Base-by-base conservation (phyloP, 352 stramenopile genomes). In the Thalassiosira livingstoniorum region DNA sequence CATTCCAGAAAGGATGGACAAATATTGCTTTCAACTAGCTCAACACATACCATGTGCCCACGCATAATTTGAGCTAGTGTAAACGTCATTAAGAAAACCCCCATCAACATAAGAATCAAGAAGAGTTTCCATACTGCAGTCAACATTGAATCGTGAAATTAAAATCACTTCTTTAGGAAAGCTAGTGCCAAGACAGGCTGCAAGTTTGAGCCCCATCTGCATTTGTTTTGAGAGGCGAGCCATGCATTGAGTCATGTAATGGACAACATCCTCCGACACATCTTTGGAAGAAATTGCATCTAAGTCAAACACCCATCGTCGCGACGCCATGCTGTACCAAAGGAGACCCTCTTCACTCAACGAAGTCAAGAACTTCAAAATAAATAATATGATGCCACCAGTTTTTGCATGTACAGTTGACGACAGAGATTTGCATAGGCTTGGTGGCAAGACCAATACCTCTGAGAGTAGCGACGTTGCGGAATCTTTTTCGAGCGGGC, bases 41-140 rank as follows among this genome's bases (percentile, higher is more conserved):
- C n/a, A n/a, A n/a, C n/a, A n/a, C n/a, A n/a, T n/a, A n/a, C n/a
- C 68, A 53, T 84, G 77, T 11, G 32, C 39, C 68, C 68, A 85
- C 3, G 55, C 32, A 11, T 75, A 80, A 25, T 76, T 45, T 13
- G 51, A 18, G 5, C 34, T 58, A 34, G 43, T 31, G 15, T 31
- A 13, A 15, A 53, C 43, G n/a, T 66, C 61, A 18, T n/a, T n/a
- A n/a, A 76, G 23, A 27, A 80, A 76, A n/a, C 77, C 68, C 39
- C 72, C 15, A 27, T 76, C 77, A 7, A 61, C 47, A n/a, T n/a
- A 47, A 47, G 15, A 47, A 47, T 47, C 15, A 18, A 18, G 39
- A 65, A 43, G 11, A 75, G 15, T 47, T 47, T 47, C 18, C 53
- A 42, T 7, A 34, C 15, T n/a, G 39, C 66, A 31, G 34, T 21